These are phyloP conservation scores for Pseudopithomyces maydicus DNA, from an alignment of 2,329 filamentous ascomycete species.

Conservation along the genomic window DNA sequence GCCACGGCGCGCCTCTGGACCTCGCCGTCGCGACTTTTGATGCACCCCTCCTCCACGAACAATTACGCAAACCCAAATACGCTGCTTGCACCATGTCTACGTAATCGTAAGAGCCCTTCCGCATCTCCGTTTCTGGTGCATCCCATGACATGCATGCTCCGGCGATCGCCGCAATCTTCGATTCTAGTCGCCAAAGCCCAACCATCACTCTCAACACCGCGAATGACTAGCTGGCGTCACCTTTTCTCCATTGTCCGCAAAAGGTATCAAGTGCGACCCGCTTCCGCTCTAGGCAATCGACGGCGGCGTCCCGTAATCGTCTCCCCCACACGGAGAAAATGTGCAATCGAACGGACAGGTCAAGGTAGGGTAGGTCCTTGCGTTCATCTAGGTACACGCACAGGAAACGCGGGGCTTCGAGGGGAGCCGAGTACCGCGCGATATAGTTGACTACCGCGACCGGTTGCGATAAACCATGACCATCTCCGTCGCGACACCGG, in stretches of 20 bases:
- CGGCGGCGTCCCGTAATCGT: not conserved
- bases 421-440: not conserved
- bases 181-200: conserved; percentile 4
- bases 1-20: no score
- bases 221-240: conserved; percentile 1
- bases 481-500: no score
- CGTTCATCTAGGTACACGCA: not conserved
- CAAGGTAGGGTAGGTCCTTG: no score
- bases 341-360: not conserved
- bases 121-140: not conserved
- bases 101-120: not conserved
- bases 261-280: conserved; percentile 4
- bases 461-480: not conserved
- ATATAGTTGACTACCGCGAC: not conserved
- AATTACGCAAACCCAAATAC: not conserved
- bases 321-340: not conserved
- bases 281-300: not conserved
- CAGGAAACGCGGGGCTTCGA: not conserved
- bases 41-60: not conserved
- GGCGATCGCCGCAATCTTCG: not conserved
- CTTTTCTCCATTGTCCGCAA: not conserved
- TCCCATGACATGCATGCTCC: not conserved
- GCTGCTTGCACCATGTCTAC: not conserved
- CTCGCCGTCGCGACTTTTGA: no score
- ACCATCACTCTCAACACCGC: not conserved